Evolutionary conservation across 2,329 filamentous ascomycete genomes (phyloP), one percentile per base, ranked within the genome.

Genomic region (Dactylella cylindrospora): DNA sequence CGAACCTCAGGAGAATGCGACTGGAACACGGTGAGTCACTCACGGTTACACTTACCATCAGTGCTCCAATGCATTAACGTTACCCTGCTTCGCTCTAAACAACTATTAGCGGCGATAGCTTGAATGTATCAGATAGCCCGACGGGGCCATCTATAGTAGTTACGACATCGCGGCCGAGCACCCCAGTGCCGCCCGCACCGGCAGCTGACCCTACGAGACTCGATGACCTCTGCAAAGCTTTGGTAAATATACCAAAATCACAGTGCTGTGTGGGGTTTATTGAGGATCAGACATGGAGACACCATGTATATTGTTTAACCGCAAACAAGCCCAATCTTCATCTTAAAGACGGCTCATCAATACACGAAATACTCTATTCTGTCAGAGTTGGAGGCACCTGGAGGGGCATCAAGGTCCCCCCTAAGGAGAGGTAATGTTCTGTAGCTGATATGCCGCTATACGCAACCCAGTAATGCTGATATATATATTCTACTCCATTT

Each of bases 161-260:
- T n/a, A n/a, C n/a, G n/a, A n/a, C n/a, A n/a, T n/a, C n/a, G n/a
- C n/a, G n/a, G n/a, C n/a, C n/a, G n/a, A n/a, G n/a, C n/a, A n/a
- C n/a, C n/a, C n/a, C n/a, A n/a, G n/a, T n/a, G n/a, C n/a, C n/a
- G n/a, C n/a, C n/a, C n/a, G n/a, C n/a, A n/a, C n/a, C n/a, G n/a
- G n/a, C n/a, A n/a, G n/a, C n/a, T n/a, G n/a, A n/a, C n/a, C n/a
- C n/a, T n/a, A 26, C 2, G 7, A 25, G 20, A 13, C 7, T 40
- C 22, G 38, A 40, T 7, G 38, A 40, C 8, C 38, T 40, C 9
- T 40, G 38, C 20, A 26, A 40, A 26, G 38, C 38, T 5, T 12
- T 40, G 15, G 28, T 40, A 20, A 15, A 12, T 4, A 6, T 22
- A 8, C 15, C 38, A 8, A 40, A n/a, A 1, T 13, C 17, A 2